Percentiles rank a stretch among this genome's conserved stretches.
These are phyloP conservation scores for Staphylotrichum longicolle DNA, from an alignment of 495 filamentous ascomycete genomes.

Conservation along the genomic window DNA sequence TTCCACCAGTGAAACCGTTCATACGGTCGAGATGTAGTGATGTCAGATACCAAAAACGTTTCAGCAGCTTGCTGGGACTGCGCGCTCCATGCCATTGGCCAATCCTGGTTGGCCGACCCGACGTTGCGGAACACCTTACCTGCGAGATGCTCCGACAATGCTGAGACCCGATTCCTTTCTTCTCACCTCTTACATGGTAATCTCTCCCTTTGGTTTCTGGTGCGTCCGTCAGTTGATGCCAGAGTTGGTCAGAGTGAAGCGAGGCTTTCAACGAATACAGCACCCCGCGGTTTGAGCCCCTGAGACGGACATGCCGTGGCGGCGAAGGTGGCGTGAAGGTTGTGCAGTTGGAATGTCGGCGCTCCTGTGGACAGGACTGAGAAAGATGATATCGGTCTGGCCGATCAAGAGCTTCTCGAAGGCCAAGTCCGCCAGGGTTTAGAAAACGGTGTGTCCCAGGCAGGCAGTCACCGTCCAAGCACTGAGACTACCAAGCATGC, in stretches of 20 bases:
- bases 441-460: too few relatives aligned
- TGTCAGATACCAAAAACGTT: background rate
- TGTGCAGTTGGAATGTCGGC: background rate
- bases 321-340: background rate
- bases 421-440: too few relatives aligned
- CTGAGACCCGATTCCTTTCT: conserved; percentile 1
- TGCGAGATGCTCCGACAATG: background rate
- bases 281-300: background rate
- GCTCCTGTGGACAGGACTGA: too few relatives aligned
- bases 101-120: background rate
- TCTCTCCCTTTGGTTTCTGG: too few relatives aligned
- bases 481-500: too few relatives aligned
- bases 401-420: background rate
- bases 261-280: background rate
- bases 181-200: background rate
- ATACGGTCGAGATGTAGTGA: too few relatives aligned
- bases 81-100: background rate
- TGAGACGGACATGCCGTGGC: background rate
- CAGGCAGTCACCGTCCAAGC: too few relatives aligned
- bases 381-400: background rate
- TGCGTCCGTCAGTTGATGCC: background rate
- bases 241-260: background rate
- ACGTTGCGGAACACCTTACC: background rate
- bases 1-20: too few relatives aligned
- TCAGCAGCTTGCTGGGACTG: background rate